A percentile compares a stretch with the other conserved stretches of the same genome.
Evolutionary conservation across 2,329 filamentous ascomycete species (phyloP).

Genomic region (Cladosporium sp.): DNA sequence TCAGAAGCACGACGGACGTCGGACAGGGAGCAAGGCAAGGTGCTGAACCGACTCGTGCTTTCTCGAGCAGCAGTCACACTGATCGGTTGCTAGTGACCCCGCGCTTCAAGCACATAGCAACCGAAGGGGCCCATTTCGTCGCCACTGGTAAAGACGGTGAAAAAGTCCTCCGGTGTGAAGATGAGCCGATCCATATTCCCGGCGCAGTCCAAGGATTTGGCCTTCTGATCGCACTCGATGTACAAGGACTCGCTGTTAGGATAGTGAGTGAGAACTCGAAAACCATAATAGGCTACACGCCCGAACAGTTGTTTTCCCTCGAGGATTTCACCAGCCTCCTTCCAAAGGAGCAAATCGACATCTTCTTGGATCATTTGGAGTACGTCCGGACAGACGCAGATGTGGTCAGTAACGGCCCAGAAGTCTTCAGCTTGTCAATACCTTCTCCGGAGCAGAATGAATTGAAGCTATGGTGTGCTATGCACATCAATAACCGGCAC

Average conservation of each 20-base stretch:
- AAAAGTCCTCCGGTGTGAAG: constrained; percentile 74
- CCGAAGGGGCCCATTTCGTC: constrained; percentile 73
- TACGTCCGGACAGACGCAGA: constrained; percentile 80
- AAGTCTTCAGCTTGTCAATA: constrained; percentile 77
- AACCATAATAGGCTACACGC: constrained; percentile 70
- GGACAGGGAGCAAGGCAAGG: too few species aligned
- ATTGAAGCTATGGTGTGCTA: constrained; percentile 79
- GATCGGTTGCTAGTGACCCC: constrained; percentile 64
- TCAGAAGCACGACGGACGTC: too few species aligned
- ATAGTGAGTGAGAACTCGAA: constrained; percentile 79
- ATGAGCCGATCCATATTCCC: constrained; percentile 85
- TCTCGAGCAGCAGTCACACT: too few species aligned
- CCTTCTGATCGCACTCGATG: constrained; percentile 67
- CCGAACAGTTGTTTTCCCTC: constrained; percentile 68
- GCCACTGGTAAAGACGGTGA: constrained; percentile 73
- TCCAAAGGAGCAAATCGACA: constrained; percentile 77
- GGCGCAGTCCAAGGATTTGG: constrained; percentile 80
- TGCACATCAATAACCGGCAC: constrained; percentile 68
- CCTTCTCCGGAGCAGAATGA: constrained; percentile 49
- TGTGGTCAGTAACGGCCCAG: constrained; percentile 69
- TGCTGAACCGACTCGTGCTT: too few species aligned
- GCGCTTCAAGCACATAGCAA: constrained; percentile 73
- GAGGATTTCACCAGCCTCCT: constrained; percentile 78
- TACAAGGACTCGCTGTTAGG: constrained; percentile 66
- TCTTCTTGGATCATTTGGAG: constrained; percentile 78